Conservation (phyloP, 495 filamentous ascomycete species). For the Penicillium riverlandense region DNA sequence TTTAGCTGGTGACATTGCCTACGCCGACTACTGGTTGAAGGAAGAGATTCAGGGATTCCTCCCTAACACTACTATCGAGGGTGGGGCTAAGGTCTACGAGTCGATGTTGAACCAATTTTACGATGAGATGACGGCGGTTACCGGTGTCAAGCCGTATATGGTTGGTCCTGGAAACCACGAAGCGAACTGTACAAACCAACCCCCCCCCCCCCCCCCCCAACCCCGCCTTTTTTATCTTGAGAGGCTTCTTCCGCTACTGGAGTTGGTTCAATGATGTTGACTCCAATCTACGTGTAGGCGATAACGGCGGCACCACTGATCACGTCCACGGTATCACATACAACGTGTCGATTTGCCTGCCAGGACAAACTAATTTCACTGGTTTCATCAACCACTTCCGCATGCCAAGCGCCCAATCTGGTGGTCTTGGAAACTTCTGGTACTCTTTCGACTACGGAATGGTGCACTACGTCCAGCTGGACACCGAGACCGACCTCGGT, state of each 20-base stretch:
- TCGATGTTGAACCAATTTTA: conserved; percentile 37
- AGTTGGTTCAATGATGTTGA: too few relatives aligned
- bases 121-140: conserved; percentile 24
- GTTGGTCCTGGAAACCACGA: conserved; percentile 39
- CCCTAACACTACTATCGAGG: conserved; percentile 20
- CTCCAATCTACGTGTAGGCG: too few relatives aligned
- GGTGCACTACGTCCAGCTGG: conserved; percentile 39
- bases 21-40: conserved; percentile 41
- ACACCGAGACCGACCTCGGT: conserved; percentile 42
- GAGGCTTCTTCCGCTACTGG: too few relatives aligned
- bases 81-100: conserved; percentile 25
- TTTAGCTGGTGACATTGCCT: conserved; percentile 37
- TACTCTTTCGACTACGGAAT: conserved; percentile 52
- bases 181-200: conserved; percentile 28
- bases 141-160: conserved; percentile 31
- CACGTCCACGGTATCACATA: too few relatives aligned
- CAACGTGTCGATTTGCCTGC: too few relatives aligned
- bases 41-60: too few relatives aligned
- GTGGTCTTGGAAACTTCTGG: conserved; percentile 37
- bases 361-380: conserved; percentile 2
- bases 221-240: too few relatives aligned
- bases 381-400: conserved; percentile 1
- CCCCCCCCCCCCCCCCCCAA: too few relatives aligned
- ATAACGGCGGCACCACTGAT: too few relatives aligned
- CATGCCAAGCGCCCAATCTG: conserved; percentile 32